Evolutionary conservation across 768 basidiomycete genomes (phyloP).

Genomic region (Leccinum disarticulatum): DNA sequence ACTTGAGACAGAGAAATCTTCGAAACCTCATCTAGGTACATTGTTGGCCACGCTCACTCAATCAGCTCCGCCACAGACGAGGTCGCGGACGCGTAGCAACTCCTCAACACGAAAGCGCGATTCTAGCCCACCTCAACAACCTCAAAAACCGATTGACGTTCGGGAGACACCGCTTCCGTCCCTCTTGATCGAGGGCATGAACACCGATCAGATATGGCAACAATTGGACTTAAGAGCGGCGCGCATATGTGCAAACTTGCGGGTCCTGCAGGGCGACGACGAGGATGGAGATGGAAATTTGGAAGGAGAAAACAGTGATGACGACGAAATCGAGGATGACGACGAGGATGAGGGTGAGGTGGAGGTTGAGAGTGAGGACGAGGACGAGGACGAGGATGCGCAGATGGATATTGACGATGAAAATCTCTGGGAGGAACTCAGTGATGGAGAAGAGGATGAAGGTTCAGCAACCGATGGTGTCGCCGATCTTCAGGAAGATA

Average conservation of each 20-base stretch:
- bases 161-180: constrained; percentile 70
- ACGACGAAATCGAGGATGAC: constrained; percentile 25
- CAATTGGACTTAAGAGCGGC: constrained; percentile 84
- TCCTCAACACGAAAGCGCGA: constrained; percentile 41
- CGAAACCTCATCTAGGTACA: constrained; percentile 60
- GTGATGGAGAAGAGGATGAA: constrained; percentile 22
- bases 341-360: constrained; percentile 25
- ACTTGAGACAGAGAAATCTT: constrained; percentile 62
- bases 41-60: constrained; percentile 69
- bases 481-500: constrained; percentile 39
- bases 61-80: constrained; percentile 69
- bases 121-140: constrained; percentile 37
- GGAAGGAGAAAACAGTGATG: constrained; percentile 14
- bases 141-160: constrained; percentile 35
- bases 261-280: constrained; percentile 59
- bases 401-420: constrained; percentile 29
- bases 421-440: constrained; percentile 29
- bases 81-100: constrained; percentile 55
- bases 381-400: constrained; percentile 35
- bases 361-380: constrained; percentile 24
- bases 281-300: constrained; percentile 32
- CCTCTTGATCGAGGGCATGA: constrained; percentile 77
- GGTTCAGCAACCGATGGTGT: constrained; percentile 28
- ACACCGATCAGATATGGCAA: constrained; percentile 87
- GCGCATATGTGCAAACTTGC: constrained; percentile 66